Evolutionary conservation across 73 alveolate genomes (phyloP), one percentile per base, ranked within the genome.

Genomic region (Effrenium voratum): DNA sequence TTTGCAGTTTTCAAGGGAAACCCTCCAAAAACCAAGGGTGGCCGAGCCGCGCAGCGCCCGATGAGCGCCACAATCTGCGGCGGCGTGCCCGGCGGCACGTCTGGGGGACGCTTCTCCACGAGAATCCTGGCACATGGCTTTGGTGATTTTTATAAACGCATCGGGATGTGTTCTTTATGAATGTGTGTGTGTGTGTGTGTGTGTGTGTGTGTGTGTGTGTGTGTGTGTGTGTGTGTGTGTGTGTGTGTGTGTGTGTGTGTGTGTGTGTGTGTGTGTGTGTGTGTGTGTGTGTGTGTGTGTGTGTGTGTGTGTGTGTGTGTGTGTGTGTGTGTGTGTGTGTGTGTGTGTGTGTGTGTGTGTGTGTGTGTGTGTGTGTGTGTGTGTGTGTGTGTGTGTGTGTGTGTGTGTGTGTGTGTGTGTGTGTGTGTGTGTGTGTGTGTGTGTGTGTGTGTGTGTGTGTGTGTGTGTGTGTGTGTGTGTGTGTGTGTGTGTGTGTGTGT

Each of bases 71-170:
- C 59, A 41, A 88, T 66, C 73, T 88, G 85, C 52, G 95, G 95
- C 34, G 32, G 49, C 44, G 95, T 88, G 30, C 41, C 72, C 26
- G 81, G 85, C 32, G 95, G 85, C 40, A 88, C 95, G 41, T 88
- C 95, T 8, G 95, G 95, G 8, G 95, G 85, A 19, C 95, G 95
- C 73, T 88, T 88, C 95, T 88, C 95, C 41, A 88, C 95, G 28
- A 88, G 52, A 73, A 88, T 88, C 95, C 95, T 88, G 77, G 47
- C 45, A 10, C 38, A 32, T 79, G 46, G n/a, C n/a, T n/a, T n/a
- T n/a, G n/a, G n/a, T n/a, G n/a, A n/a, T n/a, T n/a, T n/a, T n/a
- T 16, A 60, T 32, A 60, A 60, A 60, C 75, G 40, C 36, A 4
- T 60, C 28, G 15, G 75, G n/a, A 36, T 63, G 77, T 0, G 32